Percentiles rank a stretch among this genome's conserved stretches.
These are phyloP conservation scores for Pestalotiopsis sp. DNA, from an alignment of 2,329 filamentous ascomycete genomes.

Conservation along the genomic window DNA sequence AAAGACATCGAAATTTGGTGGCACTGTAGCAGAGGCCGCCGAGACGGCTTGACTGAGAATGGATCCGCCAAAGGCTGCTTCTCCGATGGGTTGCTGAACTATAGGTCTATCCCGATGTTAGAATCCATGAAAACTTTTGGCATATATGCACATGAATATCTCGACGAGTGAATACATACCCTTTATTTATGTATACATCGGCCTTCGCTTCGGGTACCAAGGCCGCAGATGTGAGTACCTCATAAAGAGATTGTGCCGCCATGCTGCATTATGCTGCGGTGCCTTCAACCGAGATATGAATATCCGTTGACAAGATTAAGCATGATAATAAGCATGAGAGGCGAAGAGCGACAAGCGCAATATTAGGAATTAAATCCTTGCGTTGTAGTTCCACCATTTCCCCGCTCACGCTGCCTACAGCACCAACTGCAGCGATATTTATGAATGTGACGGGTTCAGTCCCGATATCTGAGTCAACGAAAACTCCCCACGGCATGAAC, in stretches of 20 bases:
- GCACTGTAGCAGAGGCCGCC: constrained; percentile 17
- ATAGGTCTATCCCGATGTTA: neutral
- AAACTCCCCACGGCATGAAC: too few species aligned
- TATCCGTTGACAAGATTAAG: too few species aligned
- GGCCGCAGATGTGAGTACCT: neutral
- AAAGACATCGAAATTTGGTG: constrained; percentile 13
- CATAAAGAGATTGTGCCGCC: neutral
- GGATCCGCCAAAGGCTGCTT: constrained; percentile 6
- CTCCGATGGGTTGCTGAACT: constrained; percentile 3
- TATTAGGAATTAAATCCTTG: too few species aligned
- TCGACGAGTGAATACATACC: neutral
- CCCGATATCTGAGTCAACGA: too few species aligned
- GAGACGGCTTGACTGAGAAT: constrained; percentile 17
- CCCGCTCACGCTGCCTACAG: too few species aligned
- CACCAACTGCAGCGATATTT: too few species aligned
- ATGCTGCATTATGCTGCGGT: neutral
- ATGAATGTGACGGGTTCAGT: too few species aligned
- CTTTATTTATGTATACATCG: neutral
- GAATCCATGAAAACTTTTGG: neutral
- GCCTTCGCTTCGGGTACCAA: neutral
- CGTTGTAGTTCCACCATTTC: too few species aligned
- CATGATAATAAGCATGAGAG: too few species aligned
- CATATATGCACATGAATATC: neutral
- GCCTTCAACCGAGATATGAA: too few species aligned
- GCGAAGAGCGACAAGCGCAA: too few species aligned